Base-by-base conservation (phyloP, 345 rosid genomes). In the Cardamine occulta region DNA sequence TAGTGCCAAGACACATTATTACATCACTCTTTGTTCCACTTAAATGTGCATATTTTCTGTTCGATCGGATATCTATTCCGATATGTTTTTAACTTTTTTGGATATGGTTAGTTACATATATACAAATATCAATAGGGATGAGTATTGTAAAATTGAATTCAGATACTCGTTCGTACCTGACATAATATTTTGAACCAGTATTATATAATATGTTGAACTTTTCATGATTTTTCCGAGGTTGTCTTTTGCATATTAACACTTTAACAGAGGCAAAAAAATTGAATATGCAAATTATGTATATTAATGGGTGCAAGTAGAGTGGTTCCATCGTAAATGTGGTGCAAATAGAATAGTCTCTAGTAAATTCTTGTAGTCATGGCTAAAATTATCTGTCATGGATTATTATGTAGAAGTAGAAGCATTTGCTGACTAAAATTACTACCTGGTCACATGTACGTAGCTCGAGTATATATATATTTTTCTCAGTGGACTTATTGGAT, bases 21-120 rank as follows among this genome's bases (percentile, higher is more conserved):
- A 14, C 37, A 67, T 67, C 35, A 67, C 21, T 67, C 60, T 57
- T 24, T 74, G 31, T 66, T 74, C 73, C 60, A 74, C 66, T 66
- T 19, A 66, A 24, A 32, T 73, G 29, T 52, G 55, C 55, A 56
- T 63, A 14, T 28, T 23, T 28, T 28, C 7, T 66, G n/a, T 57
- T 57, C 13, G 42, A 58, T 32, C 32, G 5, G 31, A 35, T 24
- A 17, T 15, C 5, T 34, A 28, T 17, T 66, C 51, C 29, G 11
- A 66, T 58, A 6, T 47, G 66, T 74, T 73, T 73, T 40, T 7
- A 59, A 2, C 11, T 58, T 59, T 70, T 64, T 39, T 19, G 5
- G 18, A 51, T 45, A 70, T 58, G 57, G 15, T 13, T 12, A 52
- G 12, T 52, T 29, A 64, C 44, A 52, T 21, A 21, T 21, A 21